Conservation (phyloP, 208 protist species). For the Trypanosoma lewisi region DNA sequence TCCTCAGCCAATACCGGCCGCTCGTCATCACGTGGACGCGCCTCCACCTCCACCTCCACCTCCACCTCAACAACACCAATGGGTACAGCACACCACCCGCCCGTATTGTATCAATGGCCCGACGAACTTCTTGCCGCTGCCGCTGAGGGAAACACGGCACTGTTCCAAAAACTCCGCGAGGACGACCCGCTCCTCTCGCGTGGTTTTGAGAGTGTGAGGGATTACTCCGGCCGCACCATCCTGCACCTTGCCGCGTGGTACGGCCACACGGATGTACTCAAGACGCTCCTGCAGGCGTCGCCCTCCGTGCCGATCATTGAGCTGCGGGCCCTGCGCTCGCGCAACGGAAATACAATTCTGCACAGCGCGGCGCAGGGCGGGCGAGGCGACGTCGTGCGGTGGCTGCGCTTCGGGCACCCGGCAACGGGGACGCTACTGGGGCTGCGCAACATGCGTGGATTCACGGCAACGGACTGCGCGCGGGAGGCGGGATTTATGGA, state of each 20-base stretch:
- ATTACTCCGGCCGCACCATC: conserved; percentile 76
- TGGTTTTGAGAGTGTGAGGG: conserved; percentile 61
- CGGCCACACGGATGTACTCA: conserved; percentile 63
- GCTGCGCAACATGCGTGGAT: conserved; percentile 40
- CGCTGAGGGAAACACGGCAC: conserved; percentile 27
- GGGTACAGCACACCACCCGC: conserved; percentile 18
- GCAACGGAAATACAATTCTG: conserved; percentile 74
- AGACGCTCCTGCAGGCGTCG: conserved; percentile 52
- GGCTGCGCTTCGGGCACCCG: conserved; percentile 58
- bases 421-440: conserved; percentile 37
- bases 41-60: conserved; percentile 2
- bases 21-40: conserved; percentile 21
- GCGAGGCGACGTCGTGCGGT: conserved; percentile 51
- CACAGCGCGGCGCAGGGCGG: conserved; percentile 70
- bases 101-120: conserved; percentile 20
- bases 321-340: conserved; percentile 44
- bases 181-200: conserved; percentile 59
- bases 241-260: conserved; percentile 79
- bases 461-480: conserved; percentile 70
- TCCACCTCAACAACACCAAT: conserved; percentile 10
- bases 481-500: conserved; percentile 64
- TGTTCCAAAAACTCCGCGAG: conserved; percentile 53
- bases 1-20: conserved; percentile 9
- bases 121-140: conserved; percentile 47
- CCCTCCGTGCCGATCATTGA: conserved; percentile 39